Evolutionary conservation across 805 yeast species (phyloP).

Genomic region (Sugiyamaella chiloensis): DNA sequence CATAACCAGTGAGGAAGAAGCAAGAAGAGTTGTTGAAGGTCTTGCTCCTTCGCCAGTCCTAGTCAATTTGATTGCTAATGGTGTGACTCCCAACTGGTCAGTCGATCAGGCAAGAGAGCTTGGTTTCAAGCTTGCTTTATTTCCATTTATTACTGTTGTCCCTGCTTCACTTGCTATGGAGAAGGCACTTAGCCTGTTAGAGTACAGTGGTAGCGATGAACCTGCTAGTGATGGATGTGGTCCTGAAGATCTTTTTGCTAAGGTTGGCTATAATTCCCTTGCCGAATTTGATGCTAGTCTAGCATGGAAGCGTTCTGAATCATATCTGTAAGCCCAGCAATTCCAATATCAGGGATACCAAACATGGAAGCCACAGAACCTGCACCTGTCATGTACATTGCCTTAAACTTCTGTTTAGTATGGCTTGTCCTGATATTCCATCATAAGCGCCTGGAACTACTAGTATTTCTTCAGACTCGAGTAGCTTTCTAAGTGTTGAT

Average conservation of each 20-base stretch:
- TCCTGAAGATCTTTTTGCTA: constrained; percentile 3
- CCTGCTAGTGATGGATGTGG: neutral
- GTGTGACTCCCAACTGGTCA: constrained; percentile 11
- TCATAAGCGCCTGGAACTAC: constrained; percentile 12
- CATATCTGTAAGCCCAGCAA: constrained; percentile 13
- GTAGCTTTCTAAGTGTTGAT: constrained; percentile 1
- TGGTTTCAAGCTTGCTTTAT: constrained; percentile 11
- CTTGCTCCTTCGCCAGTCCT: constrained; percentile 7
- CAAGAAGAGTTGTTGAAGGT: constrained; percentile 6
- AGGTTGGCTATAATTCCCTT: neutral
- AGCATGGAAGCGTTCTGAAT: constrained; percentile 8
- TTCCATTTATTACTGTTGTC: constrained; percentile 4
- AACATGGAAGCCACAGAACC: constrained; percentile 9
- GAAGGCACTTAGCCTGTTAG: constrained; percentile 2
- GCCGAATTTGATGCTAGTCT: constrained; percentile 4
- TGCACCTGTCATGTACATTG: constrained; percentile 14
- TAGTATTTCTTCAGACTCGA: constrained; percentile 3
- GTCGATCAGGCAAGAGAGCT: constrained; percentile 4
- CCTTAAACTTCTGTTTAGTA: constrained; percentile 6
- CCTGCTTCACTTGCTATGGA: constrained; percentile 6
- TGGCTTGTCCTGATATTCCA: constrained; percentile 9
- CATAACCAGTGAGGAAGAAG: constrained; percentile 11
- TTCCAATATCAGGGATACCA: constrained; percentile 11
- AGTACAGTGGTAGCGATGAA: constrained; percentile 6
- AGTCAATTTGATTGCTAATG: constrained; percentile 6